Evolutionary conservation across 169 alveolate species (phyloP).

Genomic region (Cryptosporidium tyzzeri): DNA sequence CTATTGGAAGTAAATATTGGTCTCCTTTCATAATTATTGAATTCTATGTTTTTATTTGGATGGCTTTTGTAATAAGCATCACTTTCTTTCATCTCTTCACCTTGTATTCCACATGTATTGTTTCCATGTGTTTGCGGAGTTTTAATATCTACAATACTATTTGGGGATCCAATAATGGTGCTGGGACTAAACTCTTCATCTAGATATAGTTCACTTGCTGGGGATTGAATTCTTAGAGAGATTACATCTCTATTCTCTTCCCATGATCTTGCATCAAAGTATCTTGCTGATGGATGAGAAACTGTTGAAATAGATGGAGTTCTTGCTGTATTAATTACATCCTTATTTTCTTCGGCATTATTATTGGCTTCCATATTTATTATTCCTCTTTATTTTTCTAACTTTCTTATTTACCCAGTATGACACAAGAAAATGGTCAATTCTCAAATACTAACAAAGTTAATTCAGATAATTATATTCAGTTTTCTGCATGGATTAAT

Average conservation of each 20-base stretch:
- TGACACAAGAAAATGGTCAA: not conserved
- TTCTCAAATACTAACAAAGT: not conserved
- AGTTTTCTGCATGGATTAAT: conserved; percentile 14
- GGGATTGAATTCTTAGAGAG: conserved; percentile 66
- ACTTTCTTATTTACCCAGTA: not conserved
- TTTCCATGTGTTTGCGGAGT: conserved; percentile 21
- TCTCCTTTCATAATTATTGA: not conserved
- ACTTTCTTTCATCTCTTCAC: conserved; percentile 19
- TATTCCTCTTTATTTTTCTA: not conserved
- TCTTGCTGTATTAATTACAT: not conserved
- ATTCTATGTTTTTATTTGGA: not conserved
- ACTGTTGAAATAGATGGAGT: conserved; percentile 65
- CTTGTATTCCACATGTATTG: conserved; percentile 4
- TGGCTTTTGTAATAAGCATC: not conserved
- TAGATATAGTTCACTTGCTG: conserved; percentile 69
- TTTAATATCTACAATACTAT: conserved; percentile 54
- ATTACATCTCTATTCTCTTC: conserved; percentile 56
- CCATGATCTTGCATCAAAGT: conserved; percentile 75
- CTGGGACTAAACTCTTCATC: conserved; percentile 72
- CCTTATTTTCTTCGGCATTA: conserved; percentile 29
- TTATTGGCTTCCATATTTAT: conserved; percentile 30
- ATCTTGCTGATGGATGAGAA: conserved; percentile 61
- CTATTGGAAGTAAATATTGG: conserved; percentile 41
- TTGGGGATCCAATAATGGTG: conserved; percentile 65
- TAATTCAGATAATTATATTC: not conserved